Conservation (phyloP, 2,329 filamentous ascomycete genomes). For the Fusarium compactum region DNA sequence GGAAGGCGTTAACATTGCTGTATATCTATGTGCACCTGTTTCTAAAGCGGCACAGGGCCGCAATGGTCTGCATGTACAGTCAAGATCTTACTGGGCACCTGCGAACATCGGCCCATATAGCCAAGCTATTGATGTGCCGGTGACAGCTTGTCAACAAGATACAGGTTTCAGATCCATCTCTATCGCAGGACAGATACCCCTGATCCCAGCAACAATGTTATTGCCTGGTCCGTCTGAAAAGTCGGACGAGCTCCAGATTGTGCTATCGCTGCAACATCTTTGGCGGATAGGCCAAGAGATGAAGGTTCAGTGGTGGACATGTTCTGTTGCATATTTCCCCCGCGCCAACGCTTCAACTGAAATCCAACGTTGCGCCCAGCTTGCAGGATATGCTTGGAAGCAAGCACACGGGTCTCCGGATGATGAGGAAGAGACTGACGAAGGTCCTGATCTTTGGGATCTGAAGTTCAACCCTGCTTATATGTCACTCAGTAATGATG, state of each 20-base stretch:
- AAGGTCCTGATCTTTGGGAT: conserved; percentile 76
- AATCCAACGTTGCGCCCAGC: conserved; percentile 53
- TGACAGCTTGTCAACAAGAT: conserved; percentile 35
- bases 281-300: conserved; percentile 83
- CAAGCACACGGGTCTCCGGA: conserved; percentile 54
- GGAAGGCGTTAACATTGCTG: conserved; percentile 66
- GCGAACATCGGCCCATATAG: conserved; percentile 98
- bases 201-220: conserved; percentile 83
- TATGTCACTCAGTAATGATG: conserved; percentile 55
- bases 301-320: conserved; percentile 79
- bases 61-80: conserved; percentile 87
- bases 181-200: conserved; percentile 91
- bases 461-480: conserved; percentile 68
- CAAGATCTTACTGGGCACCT: conserved; percentile 95
- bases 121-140: conserved; percentile 76
- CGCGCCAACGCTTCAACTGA: conserved; percentile 45
- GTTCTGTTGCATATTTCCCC: conserved; percentile 80
- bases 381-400: conserved; percentile 63
- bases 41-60: conserved; percentile 52
- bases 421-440: conserved; percentile 63
- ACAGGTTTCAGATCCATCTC: conserved; percentile 61
- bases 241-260: conserved; percentile 68
- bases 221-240: conserved; percentile 58
- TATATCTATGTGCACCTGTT: conserved; percentile 63
- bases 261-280: conserved; percentile 87